Evolutionary conservation across 208 protist genomes (phyloP).

Genomic region (Naegleria lovaniensis): DNA sequence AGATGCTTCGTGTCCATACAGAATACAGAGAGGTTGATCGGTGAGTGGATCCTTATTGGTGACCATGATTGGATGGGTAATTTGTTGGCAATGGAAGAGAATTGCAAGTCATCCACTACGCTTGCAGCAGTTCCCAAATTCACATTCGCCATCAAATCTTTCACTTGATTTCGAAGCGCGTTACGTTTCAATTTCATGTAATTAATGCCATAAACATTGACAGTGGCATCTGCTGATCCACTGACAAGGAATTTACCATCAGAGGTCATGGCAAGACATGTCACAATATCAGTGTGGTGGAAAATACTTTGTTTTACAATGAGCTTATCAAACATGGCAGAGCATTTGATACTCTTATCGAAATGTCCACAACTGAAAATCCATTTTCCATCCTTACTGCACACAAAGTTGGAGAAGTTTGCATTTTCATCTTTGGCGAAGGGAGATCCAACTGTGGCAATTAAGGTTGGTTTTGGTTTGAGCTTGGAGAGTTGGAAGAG

Average conservation of each 20-base stretch:
- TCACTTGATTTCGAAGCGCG: not conserved
- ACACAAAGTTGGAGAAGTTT: not conserved
- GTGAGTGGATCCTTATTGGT: not conserved
- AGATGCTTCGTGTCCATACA: slow-evolving; percentile 14
- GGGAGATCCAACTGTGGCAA: not conserved
- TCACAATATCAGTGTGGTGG: slow-evolving; percentile 21
- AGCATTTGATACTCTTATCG: slow-evolving; percentile 19
- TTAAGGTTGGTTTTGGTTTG: not conserved
- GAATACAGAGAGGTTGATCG: not conserved
- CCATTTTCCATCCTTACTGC: not conserved
- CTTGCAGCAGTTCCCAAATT: not conserved
- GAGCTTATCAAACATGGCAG: not conserved
- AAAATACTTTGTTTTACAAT: not conserved
- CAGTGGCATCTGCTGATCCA: not conserved
- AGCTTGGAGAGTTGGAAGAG: not conserved
- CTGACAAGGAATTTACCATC: not conserved
- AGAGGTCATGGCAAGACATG: not conserved
- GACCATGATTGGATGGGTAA: not conserved
- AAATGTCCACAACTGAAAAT: slow-evolving; percentile 29
- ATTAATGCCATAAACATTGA: not conserved
- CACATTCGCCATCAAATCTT: not conserved
- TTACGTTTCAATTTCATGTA: not conserved
- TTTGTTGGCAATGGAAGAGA: not conserved
- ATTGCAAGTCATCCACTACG: not conserved
- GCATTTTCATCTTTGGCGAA: not conserved